Evolutionary conservation across 2,329 filamentous ascomycete species (phyloP).

Genomic region (Arthrobotrys megalospora): DNA sequence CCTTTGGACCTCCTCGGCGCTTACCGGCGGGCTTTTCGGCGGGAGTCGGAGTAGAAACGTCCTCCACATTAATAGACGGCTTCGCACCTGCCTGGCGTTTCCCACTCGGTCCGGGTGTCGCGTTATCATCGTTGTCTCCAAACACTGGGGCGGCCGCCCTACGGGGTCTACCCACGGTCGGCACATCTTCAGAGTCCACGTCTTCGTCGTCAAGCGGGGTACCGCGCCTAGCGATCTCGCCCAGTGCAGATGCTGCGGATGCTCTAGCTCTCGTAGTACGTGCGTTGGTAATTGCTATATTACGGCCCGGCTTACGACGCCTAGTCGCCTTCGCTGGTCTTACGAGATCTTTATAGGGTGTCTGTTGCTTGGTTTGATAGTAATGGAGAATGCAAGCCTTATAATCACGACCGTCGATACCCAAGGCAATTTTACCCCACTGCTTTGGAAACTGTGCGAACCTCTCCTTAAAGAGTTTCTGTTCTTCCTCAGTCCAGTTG

Average conservation of each 20-base stretch:
- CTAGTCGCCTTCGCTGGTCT: slow-evolving; percentile 66
- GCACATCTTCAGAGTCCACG: slow-evolving; percentile 67
- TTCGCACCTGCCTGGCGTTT: slow-evolving; percentile 40
- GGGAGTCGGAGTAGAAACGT: slow-evolving; percentile 51
- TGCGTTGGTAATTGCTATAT: slow-evolving; percentile 69
- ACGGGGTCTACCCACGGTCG: slow-evolving; percentile 70
- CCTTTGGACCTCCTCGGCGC: slow-evolving; percentile 54
- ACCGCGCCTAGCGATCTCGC: slow-evolving; percentile 72
- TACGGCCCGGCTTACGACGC: slow-evolving; percentile 46
- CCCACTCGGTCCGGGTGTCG: slow-evolving; percentile 46
- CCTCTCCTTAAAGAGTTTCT: slow-evolving; percentile 78
- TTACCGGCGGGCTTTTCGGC: slow-evolving; percentile 53
- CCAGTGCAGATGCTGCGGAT: slow-evolving; percentile 73
- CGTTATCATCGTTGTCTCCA: slow-evolving; percentile 60
- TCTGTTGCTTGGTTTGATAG: slow-evolving; percentile 82
- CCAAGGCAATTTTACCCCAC: slow-evolving; percentile 82
- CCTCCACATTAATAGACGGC: slow-evolving; percentile 49
- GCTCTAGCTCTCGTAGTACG: slow-evolving; percentile 72
- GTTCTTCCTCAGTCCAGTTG: slow-evolving; percentile 81
- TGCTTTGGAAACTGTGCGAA: slow-evolving; percentile 85
- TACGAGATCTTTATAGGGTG: slow-evolving; percentile 82
- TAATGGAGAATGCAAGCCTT: slow-evolving; percentile 88
- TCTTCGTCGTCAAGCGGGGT: slow-evolving; percentile 65
- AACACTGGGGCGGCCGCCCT: slow-evolving; percentile 68
- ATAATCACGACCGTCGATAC: slow-evolving; percentile 77